Evolutionary conservation across 2,329 filamentous ascomycete genomes (phyloP), one percentile per base, ranked within the genome.

Genomic region (Neonectria sp.): DNA sequence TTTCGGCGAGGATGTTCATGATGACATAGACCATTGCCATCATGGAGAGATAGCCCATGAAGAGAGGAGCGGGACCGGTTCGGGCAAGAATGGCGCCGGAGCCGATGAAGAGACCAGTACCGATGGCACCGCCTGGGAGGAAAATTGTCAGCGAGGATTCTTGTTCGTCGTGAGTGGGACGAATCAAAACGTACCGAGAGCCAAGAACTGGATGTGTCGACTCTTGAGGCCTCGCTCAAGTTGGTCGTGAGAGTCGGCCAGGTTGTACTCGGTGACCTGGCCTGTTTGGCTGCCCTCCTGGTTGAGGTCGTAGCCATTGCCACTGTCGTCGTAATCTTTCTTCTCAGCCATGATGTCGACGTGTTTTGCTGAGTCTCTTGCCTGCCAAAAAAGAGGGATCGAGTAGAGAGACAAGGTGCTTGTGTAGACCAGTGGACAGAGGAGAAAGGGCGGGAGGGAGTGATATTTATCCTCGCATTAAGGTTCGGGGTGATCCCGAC

Each of bases 21-120:
- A 88, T 79, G 60, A 82, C 79, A 83, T 84, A 89, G 29, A 89
- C 86, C 11, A 88, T 75, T 3, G 80, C 29, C 82, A 87, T 87
- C 86, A 88, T 87, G 70, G 81, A 82, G 7, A 88, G 73, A 78
- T 93, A 95, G 27, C 88, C 90, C 79, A 95, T 90, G 77, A 94
- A 86, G 17, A 94, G 81, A 0, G 92, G 90, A 6, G 90, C 91
- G 3, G 90, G 90, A 2, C 90, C 90, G 31, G 86, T 85, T 11
- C 81, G 80, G 37, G 85, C 81, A 59, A 91, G 80, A 59, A 90
- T 88, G 65, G 80, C 80, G 27, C 89, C 89, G 43, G 87, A 89
- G 63, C 89, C 88, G 68, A 91, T 84, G 77, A 91, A 91, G 35
- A 91, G 84, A 75, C 89, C 89, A 3, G 89, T 91, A 66, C 89